Evolutionary conservation across 495 filamentous ascomycete genomes (phyloP), one percentile per base, ranked within the genome.

Genomic region (Glonium stellatum): DNA sequence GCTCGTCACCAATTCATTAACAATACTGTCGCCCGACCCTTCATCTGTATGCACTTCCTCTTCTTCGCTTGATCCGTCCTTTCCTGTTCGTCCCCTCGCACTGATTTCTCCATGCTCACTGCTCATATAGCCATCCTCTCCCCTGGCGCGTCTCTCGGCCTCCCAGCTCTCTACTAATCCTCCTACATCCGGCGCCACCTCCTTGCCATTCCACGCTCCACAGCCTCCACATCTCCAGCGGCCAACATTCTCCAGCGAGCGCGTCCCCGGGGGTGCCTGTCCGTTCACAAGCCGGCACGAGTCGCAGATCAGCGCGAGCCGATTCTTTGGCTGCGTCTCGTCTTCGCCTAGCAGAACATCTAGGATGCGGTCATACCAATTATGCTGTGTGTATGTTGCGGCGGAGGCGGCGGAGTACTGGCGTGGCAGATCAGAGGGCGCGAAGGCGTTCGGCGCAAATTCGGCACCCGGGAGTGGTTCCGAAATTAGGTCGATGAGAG

Each of bases 321-420:
- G 83, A 73, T 97, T 96, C 73, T 89, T 92, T 0, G 95, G 83
- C 25, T 87, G 85, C 41, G 88, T 92, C 73, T 99, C 93, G 65
- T 99, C 93, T 72, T 99, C 93, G 22, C 93, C 93, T 0, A 99
- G 78, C 34, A 99, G 80, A 5, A 95, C 84, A 68, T 98, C 93
- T 41, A 97, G 73, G 35, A 98, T 82, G 46, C 93, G 84, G 68
- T 98, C 93, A 71, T 97, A 97, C 95, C 95, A 97, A 60, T 85
- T 82, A 37, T 84, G 75, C 44, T 80, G 80, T 63, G 71, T 79
- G 61, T 55, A 74, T 66, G 68, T 81, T 70, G 62, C 71, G 37
- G 64, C 59, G 74, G 80, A 69, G 75, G 73, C 2, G 70, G 74
- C 13, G 69, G 69, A 67, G 68, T 81, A 76, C 46, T 77, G 77